Percentiles rank a stretch among this genome's conserved stretches.
Evolutionary conservation across 352 stramenopile genomes (phyloP).

Genomic region (Halophytophthora polymorphica): DNA sequence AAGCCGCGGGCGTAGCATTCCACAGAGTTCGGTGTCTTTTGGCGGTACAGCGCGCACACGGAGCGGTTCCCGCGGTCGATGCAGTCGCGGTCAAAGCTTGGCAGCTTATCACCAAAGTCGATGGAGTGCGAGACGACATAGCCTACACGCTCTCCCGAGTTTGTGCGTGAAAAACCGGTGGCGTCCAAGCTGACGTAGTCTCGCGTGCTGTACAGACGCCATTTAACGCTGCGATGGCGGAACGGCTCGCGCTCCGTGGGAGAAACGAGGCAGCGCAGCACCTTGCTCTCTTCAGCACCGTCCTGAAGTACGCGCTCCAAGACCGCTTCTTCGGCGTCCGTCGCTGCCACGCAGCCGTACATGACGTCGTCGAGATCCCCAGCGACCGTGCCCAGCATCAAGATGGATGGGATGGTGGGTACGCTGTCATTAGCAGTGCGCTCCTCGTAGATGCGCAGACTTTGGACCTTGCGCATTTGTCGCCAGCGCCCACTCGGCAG

Average conservation of each 20-base stretch:
- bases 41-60: conserved; percentile 40
- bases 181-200: conserved; percentile 40
- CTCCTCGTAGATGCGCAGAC: conserved; percentile 28
- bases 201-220: conserved; percentile 32
- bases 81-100: conserved; percentile 31
- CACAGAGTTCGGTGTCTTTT: conserved; percentile 25
- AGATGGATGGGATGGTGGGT: conserved; percentile 15
- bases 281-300: conserved; percentile 21
- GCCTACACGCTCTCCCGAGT: conserved; percentile 38
- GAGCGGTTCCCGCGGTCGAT: conserved; percentile 44
- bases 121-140: conserved; percentile 49
- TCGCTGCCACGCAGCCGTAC: conserved; percentile 32
- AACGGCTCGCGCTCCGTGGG: conserved; percentile 32
- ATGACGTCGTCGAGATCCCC: conserved; percentile 42
- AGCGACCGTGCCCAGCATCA: conserved; percentile 19
- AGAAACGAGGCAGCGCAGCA: conserved; percentile 12
- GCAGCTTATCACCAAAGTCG: conserved; percentile 31
- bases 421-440: conserved; percentile 1
- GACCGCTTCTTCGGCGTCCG: conserved; percentile 26
- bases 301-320: conserved; percentile 36
- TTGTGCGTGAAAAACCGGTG: conserved; percentile 27
- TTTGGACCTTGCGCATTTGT: conserved; percentile 24
- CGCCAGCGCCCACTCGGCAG: conserved; percentile 15
- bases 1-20: conserved; percentile 32
- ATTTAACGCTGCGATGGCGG: conserved; percentile 45